phyloP scores from a whole-genome alignment of 1,139 yeast species.

The Groenewaldozyma sp. region DNA sequence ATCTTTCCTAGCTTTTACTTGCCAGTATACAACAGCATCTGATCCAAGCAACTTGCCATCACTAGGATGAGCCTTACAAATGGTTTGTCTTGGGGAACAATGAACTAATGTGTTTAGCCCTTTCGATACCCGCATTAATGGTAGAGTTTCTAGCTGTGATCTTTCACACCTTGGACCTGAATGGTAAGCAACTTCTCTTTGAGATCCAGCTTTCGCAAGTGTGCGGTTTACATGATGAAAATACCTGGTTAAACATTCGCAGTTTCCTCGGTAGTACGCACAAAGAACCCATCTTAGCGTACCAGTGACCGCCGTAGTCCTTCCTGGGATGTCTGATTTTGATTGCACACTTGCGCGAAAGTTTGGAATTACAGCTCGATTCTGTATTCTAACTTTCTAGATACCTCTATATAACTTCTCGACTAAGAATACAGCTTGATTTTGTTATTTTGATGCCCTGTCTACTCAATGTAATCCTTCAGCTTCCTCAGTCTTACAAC shows the following conservation, averaged over 20 bases:
- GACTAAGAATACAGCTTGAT: no score
- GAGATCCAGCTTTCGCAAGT: constrained; percentile 3
- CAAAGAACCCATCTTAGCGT: constrained; percentile 68
- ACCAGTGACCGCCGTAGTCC: constrained; percentile 68
- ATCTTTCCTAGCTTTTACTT: constrained; percentile 52
- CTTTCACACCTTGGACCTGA: no score
- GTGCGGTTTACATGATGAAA: constrained; percentile 43
- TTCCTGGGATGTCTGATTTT: constrained; percentile 67
- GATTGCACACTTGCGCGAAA: no score
- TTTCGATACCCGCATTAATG: no score
- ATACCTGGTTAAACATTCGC: constrained; percentile 71
- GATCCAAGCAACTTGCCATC: constrained; percentile 8
- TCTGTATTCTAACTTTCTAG: neutral
- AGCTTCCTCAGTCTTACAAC: constrained; percentile 62
- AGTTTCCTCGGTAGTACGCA: constrained; percentile 89
- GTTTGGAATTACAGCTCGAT: no score
- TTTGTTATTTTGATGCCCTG: neutral
- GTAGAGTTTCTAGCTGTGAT: no score
- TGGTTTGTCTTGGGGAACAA: no score
- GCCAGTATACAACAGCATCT: constrained; percentile 55
- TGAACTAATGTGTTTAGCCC: no score
- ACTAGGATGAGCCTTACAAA: no score
- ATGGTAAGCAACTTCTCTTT: constrained; percentile 5
- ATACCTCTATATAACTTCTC: neutral
- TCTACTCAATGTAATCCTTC: constrained; percentile 43